Evolutionary conservation across 2,329 filamentous ascomycete species (phyloP).

Genomic region (Nothophoma quercina): DNA sequence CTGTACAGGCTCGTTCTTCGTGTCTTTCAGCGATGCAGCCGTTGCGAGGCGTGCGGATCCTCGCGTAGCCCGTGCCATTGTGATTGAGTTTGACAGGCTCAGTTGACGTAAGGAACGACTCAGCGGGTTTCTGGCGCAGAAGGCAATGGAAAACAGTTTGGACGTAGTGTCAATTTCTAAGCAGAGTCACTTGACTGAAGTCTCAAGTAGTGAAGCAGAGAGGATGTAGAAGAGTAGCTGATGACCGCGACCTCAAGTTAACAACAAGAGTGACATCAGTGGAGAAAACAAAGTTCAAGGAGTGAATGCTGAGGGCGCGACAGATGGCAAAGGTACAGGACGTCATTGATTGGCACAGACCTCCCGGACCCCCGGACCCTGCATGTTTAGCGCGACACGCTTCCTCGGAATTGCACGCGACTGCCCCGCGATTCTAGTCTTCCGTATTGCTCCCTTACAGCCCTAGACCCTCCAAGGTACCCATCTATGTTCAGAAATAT

Average conservation of each 20-base stretch:
- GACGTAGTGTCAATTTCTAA: constrained; percentile 1
- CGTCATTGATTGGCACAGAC: constrained; percentile 46
- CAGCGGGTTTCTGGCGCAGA: constrained; percentile 5
- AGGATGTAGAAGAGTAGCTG: not conserved
- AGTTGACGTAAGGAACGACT: constrained; percentile 5
- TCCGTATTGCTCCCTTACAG: constrained; percentile 6
- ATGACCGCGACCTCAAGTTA: not conserved
- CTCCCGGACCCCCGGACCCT: constrained; percentile 30
- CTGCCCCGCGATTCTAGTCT: constrained; percentile 26
- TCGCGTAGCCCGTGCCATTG: constrained; percentile 45
- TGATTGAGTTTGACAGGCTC: constrained; percentile 5
- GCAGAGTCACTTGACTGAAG: not conserved
- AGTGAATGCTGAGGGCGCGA: constrained; percentile 18
- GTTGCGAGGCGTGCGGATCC: constrained; percentile 30
- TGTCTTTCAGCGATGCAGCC: constrained; percentile 20
- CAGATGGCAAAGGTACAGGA: constrained; percentile 33
- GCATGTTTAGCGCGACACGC: constrained; percentile 33
- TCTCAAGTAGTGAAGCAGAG: not conserved
- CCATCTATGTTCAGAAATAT: constrained; percentile 28
- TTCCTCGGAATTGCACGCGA: constrained; percentile 12
- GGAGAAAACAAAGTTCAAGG: not conserved
- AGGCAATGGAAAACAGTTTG: constrained; percentile 23
- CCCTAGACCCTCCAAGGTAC: not conserved
- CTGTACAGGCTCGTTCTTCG: constrained; percentile 43
- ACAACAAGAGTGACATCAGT: constrained; percentile 5